Evolutionary conservation across 352 stramenopile species (phyloP).

Genomic region (Globisporangium lucens): DNA sequence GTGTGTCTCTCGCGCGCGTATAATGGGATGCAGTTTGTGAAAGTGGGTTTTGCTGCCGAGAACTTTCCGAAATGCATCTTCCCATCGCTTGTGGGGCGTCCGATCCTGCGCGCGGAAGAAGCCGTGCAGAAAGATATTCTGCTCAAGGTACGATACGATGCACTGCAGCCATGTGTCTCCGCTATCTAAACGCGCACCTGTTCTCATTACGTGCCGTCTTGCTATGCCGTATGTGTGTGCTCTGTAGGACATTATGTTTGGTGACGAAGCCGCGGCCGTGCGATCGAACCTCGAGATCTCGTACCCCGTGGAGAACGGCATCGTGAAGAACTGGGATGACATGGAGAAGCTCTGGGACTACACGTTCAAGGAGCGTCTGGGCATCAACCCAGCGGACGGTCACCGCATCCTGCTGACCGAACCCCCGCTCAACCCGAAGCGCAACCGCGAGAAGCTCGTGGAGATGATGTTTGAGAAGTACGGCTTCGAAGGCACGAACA

Average conservation of each 20-base stretch:
- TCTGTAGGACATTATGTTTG: constrained; percentile 92
- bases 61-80: constrained; percentile 95
- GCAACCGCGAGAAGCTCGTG: constrained; percentile 90
- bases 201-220: neutral
- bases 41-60: constrained; percentile 92
- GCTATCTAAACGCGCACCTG: neutral
- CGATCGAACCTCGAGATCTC: constrained; percentile 85
- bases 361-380: constrained; percentile 92
- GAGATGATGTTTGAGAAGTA: constrained; percentile 95
- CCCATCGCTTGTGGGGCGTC: constrained; percentile 92
- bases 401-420: constrained; percentile 92
- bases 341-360: constrained; percentile 99
- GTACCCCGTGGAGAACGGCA: constrained; percentile 95
- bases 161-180: neutral
- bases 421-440: constrained; percentile 89
- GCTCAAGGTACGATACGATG: constrained; percentile 52
- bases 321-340: constrained; percentile 99
- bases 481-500: constrained; percentile 86
- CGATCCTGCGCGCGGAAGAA: constrained; percentile 93
- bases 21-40: constrained; percentile 63
- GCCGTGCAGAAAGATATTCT: constrained; percentile 81
- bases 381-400: constrained; percentile 53
- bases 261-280: constrained; percentile 89
- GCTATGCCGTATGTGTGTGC: no score
- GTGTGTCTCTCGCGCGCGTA: neutral